Percentiles rank a stretch among this genome's conserved stretches.
Conservation (phyloP, 306 rosid genomes). For the Lathyrus sativus region DNA sequence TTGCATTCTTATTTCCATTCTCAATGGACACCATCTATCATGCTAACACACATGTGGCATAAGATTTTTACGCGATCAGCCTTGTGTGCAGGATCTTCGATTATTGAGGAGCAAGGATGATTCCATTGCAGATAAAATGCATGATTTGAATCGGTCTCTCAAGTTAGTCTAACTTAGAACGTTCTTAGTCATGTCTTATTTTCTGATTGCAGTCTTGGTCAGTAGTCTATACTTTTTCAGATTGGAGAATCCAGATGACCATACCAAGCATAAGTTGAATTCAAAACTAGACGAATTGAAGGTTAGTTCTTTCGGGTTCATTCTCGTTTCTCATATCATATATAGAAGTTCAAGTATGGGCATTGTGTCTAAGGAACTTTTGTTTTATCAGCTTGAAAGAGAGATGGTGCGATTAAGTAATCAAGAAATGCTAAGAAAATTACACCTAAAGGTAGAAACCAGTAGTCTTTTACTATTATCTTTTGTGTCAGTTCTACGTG, state of each 20-base stretch:
- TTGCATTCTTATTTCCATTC: slow-evolving; percentile 23
- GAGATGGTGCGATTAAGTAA: slow-evolving; percentile 64
- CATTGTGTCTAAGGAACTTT: slow-evolving; percentile 20
- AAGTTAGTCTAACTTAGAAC: slow-evolving; percentile 56
- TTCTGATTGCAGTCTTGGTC: slow-evolving; percentile 5
- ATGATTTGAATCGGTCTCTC: slow-evolving; percentile 76
- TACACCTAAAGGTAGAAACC: slow-evolving; percentile 67
- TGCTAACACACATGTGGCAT: slow-evolving; percentile 9
- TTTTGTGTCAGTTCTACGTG: slow-evolving; percentile 7
- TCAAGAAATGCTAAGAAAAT: slow-evolving; percentile 68
- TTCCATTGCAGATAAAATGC: slow-evolving; percentile 76
- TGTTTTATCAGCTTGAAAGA: slow-evolving; percentile 54
- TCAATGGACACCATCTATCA: slow-evolving; percentile 1
- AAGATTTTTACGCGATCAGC: slow-evolving; percentile 30
- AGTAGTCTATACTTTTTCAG: slow-evolving; percentile 47
- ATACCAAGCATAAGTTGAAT: slow-evolving; percentile 49
- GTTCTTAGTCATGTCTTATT: slow-evolving; percentile 23
- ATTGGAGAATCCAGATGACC: slow-evolving; percentile 55
- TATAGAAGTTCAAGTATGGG: slow-evolving; percentile 13
- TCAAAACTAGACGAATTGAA: slow-evolving; percentile 55
- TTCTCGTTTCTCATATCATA: slow-evolving; percentile 11
- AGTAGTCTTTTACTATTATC: slow-evolving; percentile 1
- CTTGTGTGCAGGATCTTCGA: slow-evolving; percentile 66
- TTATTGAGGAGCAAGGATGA: slow-evolving; percentile 73
- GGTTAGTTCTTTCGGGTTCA: slow-evolving; percentile 51